Percentiles rank a stretch among this genome's conserved stretches.
Conservation (phyloP, 2,329 filamentous ascomycete species). For the Thermoascus crustaceus region DNA sequence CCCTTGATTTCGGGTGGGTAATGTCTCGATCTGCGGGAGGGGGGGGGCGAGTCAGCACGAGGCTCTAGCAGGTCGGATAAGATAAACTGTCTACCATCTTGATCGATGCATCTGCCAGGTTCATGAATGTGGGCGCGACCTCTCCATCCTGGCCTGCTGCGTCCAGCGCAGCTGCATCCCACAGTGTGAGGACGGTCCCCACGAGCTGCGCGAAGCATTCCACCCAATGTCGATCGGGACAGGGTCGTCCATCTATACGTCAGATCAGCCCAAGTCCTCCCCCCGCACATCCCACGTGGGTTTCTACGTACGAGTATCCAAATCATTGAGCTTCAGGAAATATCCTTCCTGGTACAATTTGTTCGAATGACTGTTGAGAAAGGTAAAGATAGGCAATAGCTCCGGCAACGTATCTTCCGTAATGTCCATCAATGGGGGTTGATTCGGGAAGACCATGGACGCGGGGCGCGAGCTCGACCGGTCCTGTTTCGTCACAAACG, state of each 20-base stretch:
- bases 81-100: constrained; percentile 72
- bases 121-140: constrained; percentile 87
- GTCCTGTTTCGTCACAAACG: constrained; percentile 22
- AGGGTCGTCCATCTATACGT: constrained; percentile 69
- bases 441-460: constrained; percentile 80
- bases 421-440: constrained; percentile 78
- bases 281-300: not conserved
- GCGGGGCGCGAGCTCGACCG: constrained; percentile 58
- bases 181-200: constrained; percentile 86
- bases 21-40: constrained; percentile 64
- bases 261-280: constrained; percentile 21
- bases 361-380: constrained; percentile 88
- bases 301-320: constrained; percentile 68
- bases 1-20: constrained; percentile 69
- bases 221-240: constrained; percentile 79
- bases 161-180: constrained; percentile 91
- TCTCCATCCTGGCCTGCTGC: constrained; percentile 75
- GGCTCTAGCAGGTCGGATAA: not conserved
- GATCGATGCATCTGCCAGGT: constrained; percentile 92
- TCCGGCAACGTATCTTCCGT: constrained; percentile 81
- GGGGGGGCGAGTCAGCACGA: not conserved
- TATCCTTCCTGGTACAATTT: constrained; percentile 98
- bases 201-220: constrained; percentile 97
- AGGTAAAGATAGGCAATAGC: constrained; percentile 86
- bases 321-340: constrained; percentile 91